phyloP scores from a whole-genome alignment of 768 basidiomycete species.

The Pisolithus tinctorius region DNA sequence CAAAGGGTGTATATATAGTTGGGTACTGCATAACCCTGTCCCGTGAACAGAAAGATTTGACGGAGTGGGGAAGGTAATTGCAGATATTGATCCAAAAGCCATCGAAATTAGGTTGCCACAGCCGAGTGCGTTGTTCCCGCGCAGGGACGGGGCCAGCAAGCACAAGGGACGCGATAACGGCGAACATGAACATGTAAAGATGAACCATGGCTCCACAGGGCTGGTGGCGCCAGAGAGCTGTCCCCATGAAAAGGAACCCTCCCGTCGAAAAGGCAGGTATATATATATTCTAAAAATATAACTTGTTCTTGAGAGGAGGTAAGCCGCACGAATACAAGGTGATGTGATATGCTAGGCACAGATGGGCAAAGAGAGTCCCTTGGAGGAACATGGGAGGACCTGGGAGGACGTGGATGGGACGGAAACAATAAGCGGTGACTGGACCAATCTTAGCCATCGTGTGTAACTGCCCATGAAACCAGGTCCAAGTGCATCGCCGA shows the following conservation, averaged over 20 bases:
- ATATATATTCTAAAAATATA: neutral
- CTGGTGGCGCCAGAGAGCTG: neutral
- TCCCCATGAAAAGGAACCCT: neutral
- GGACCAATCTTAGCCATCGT: neutral
- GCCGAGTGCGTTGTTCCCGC: conserved; percentile 1
- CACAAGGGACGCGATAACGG: conserved; percentile 24
- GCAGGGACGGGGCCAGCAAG: conserved; percentile 26
- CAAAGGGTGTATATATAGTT: conserved; percentile 43
- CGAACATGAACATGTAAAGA: conserved; percentile 14
- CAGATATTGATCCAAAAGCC: neutral
- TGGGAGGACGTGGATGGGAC: neutral
- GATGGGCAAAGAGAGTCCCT: too few relatives aligned
- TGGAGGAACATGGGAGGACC: neutral
- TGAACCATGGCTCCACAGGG: neutral
- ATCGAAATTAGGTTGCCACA: conserved; percentile 24
- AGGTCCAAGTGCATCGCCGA: neutral
- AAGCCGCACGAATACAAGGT: neutral
- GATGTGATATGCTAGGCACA: too few relatives aligned
- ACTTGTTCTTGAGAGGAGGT: neutral
- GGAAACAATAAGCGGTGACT: neutral
- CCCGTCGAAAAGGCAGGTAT: neutral
- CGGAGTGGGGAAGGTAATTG: conserved; percentile 22
- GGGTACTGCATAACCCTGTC: conserved; percentile 15
- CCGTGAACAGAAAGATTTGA: conserved; percentile 35
- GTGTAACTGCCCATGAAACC: neutral